phyloP scores from a whole-genome alignment of 306 rosid species.

The Canavalia gladiata region DNA sequence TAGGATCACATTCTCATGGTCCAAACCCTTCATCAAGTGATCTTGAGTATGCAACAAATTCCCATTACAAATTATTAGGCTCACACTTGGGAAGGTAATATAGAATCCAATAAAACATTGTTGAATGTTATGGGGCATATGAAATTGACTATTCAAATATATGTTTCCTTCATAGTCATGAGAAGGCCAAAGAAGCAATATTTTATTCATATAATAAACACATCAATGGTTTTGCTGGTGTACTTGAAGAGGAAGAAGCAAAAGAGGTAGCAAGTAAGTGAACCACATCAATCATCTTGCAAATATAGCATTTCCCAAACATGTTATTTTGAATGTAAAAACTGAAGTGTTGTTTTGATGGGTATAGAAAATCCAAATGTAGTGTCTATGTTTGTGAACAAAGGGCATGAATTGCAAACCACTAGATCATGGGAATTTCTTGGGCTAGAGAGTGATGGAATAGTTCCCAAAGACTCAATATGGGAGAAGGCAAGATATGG shows the following conservation, averaged over 20 bases:
- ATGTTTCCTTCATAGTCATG: conserved; percentile 48
- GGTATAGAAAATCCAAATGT: conserved; percentile 66
- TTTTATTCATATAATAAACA: conserved; percentile 61
- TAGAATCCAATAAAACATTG: conserved; percentile 8
- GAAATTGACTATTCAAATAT: conserved; percentile 4
- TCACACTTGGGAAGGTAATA: conserved; percentile 65
- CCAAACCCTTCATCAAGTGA: conserved; percentile 53
- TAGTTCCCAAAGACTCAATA: conserved; percentile 46
- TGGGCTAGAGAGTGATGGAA: conserved; percentile 56
- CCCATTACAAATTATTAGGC: conserved; percentile 55
- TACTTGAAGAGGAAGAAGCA: conserved; percentile 60
- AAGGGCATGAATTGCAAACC: conserved; percentile 61
- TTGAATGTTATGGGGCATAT: not conserved
- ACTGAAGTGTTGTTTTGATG: not conserved
- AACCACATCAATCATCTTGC: not conserved
- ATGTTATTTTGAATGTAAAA: not conserved
- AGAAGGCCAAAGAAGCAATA: conserved; percentile 60
- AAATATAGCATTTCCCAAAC: not conserved
- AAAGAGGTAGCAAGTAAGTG: conserved; percentile 55
- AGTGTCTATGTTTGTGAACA: conserved; percentile 64
- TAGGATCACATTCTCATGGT: conserved; percentile 70
- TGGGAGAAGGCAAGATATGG: conserved; percentile 73
- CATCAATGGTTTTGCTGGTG: conserved; percentile 70
- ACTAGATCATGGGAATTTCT: conserved; percentile 78
- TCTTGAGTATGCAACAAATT: conserved; percentile 45